These are phyloP conservation scores for Cryptococcus sp. DNA, from an alignment of 1,284 basidiomycete genomes.

Conservation along the genomic window DNA sequence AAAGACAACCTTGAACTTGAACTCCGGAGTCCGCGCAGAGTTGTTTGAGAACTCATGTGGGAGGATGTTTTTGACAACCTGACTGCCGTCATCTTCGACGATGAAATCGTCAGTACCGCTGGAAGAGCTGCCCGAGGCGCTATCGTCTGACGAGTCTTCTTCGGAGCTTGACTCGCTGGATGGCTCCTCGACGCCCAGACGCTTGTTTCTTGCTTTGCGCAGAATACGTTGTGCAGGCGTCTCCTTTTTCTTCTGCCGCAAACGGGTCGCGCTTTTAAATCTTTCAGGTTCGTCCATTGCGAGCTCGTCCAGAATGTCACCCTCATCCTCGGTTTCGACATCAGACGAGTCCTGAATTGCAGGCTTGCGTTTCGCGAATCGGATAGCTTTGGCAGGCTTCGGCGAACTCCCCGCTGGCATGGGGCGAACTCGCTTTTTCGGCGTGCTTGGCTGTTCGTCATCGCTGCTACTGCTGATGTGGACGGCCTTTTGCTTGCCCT, in stretches of 20 bases:
- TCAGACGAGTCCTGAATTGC: too few species aligned
- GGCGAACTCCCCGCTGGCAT: too few species aligned
- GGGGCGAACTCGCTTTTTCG: too few species aligned
- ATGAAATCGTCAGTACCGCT: slow-evolving; percentile 63
- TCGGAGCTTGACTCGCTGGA: slow-evolving; percentile 48
- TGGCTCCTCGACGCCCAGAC: slow-evolving; percentile 17
- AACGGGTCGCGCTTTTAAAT: slow-evolving; percentile 58
- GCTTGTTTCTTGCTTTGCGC: slow-evolving; percentile 29
- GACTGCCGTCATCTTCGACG: slow-evolving; percentile 65
- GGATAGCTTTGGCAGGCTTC: too few species aligned
- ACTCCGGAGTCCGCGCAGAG: slow-evolving; percentile 60
- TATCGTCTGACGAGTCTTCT: slow-evolving; percentile 37
- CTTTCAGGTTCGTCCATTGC: slow-evolving; percentile 53
- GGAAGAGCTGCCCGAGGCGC: slow-evolving; percentile 25
- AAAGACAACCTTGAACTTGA: slow-evolving; percentile 63
- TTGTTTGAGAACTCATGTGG: slow-evolving; percentile 76
- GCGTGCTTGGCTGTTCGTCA: too few species aligned
- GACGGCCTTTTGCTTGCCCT: too few species aligned
- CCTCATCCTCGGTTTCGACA: slow-evolving; percentile 30
- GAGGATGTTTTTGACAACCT: slow-evolving; percentile 56
- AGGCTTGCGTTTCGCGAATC: too few species aligned
- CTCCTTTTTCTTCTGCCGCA: slow-evolving; percentile 24
- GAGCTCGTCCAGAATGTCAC: slow-evolving; percentile 62
- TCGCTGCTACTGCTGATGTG: too few species aligned
- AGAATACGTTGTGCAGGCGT: slow-evolving; percentile 41